A percentile compares a stretch with the other conserved stretches of the same genome.
These are phyloP conservation scores for Perkinsus marinus DNA, from an alignment of 169 alveolate genomes.

Conservation along the genomic window DNA sequence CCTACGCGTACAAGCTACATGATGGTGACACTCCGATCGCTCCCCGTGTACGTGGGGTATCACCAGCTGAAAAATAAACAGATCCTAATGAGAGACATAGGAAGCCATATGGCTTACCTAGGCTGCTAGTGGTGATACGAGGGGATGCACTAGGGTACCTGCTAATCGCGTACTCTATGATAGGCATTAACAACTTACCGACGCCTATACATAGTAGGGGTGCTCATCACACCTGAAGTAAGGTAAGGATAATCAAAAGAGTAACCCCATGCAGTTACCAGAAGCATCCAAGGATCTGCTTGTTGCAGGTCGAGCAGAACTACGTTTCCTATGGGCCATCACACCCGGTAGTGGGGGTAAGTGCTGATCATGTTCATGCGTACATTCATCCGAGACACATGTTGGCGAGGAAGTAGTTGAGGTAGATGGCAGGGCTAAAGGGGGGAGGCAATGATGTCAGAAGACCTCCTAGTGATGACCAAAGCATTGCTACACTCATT, in stretches of 20 bases:
- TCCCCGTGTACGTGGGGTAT: not conserved
- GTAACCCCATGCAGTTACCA: too few species aligned
- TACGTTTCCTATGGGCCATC: not conserved
- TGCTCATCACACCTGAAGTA: not conserved
- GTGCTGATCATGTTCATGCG: not conserved
- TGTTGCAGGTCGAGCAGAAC: not conserved
- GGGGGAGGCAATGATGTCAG: not conserved
- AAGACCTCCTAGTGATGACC: too few species aligned
- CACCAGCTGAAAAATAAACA: not conserved
- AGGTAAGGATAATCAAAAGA: too few species aligned
- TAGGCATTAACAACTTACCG: not conserved
- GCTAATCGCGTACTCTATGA: too few species aligned
- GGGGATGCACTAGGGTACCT: not conserved
- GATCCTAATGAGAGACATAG: not conserved
- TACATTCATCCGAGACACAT: not conserved
- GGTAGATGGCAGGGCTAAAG: not conserved
- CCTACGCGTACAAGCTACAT: not conserved
- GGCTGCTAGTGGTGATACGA: not conserved
- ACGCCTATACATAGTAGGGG: not conserved
- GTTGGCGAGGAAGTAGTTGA: not conserved
- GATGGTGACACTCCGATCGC: not conserved
- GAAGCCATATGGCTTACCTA: not conserved
- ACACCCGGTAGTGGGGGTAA: not conserved
- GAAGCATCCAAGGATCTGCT: not conserved
- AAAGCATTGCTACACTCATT: not conserved